Percentiles rank a stretch among this genome's conserved stretches.
These are phyloP conservation scores for Aspergillus ochraceus DNA, from an alignment of 2,329 filamentous ascomycete genomes.

Conservation along the genomic window DNA sequence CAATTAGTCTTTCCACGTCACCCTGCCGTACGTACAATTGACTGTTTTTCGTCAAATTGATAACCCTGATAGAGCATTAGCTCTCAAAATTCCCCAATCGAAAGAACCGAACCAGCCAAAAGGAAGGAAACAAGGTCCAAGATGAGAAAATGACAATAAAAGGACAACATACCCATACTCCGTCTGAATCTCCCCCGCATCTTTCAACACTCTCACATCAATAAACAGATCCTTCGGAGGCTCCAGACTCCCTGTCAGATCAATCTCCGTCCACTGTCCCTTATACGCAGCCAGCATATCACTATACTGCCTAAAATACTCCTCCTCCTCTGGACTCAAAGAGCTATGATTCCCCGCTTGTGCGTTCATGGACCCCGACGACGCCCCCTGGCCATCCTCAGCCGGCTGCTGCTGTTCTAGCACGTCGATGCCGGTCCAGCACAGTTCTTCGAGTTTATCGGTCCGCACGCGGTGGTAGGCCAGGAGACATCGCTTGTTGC, in stretches of 20 bases:
- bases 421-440: constrained; percentile 86
- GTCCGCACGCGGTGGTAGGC: constrained; percentile 90
- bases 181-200: constrained; percentile 97
- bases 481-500: constrained; percentile 92
- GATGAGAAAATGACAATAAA: neutral
- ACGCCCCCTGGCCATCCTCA: constrained; percentile 34
- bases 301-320: constrained; percentile 88
- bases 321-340: constrained; percentile 91
- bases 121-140: neutral
- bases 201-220: constrained; percentile 91
- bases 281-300: constrained; percentile 95
- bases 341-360: constrained; percentile 63
- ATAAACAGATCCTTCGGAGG: constrained; percentile 96
- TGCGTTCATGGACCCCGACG: constrained; percentile 35
- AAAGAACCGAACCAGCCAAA: neutral
- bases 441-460: constrained; percentile 89
- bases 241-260: constrained; percentile 89
- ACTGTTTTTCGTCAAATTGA: constrained; percentile 95
- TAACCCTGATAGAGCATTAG: constrained; percentile 62
- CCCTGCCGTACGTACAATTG: constrained; percentile 96
- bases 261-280: constrained; percentile 97
- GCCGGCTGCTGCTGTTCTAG: constrained; percentile 63
- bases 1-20: constrained; percentile 90
- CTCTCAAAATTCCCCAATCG: constrained; percentile 8
- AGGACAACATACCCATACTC: constrained; percentile 79